Conservation (phyloP, 192 early-diverging fungal species). For the Fimicolochytrium jonesii region DNA sequence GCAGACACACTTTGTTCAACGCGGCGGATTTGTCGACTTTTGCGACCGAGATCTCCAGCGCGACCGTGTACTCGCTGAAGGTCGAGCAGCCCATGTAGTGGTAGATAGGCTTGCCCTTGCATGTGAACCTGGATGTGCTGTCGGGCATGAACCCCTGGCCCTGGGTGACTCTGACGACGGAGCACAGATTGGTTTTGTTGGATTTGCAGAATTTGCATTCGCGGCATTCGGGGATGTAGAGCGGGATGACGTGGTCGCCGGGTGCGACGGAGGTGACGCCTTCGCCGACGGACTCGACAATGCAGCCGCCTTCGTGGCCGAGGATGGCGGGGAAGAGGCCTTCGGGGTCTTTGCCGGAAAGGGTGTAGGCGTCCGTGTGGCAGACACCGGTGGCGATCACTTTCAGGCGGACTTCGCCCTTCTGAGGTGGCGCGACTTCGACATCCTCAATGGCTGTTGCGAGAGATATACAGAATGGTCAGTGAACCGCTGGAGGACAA, state of each 20-base stretch:
- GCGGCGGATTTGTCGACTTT: conserved; percentile 76
- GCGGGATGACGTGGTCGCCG: conserved; percentile 96
- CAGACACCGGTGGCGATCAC: conserved; percentile 80
- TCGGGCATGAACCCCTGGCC: conserved; percentile 96
- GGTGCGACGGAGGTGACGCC: conserved; percentile 80
- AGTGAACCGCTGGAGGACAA: not conserved
- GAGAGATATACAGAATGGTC: conserved; percentile 1
- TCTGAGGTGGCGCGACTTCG: conserved; percentile 89
- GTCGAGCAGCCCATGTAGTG: conserved; percentile 95
- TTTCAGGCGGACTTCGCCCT: conserved; percentile 91
- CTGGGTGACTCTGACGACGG: conserved; percentile 85
- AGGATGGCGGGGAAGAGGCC: conserved; percentile 90
- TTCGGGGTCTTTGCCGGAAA: conserved; percentile 70
- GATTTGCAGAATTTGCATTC: conserved; percentile 97
- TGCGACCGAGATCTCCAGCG: conserved; percentile 84
- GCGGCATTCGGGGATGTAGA: conserved; percentile 75
- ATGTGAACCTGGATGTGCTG: conserved; percentile 82
- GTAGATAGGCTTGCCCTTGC: conserved; percentile 81
- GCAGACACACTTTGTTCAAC: conserved; percentile 81
- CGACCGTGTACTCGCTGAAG: conserved; percentile 94
- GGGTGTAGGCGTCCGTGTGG: conserved; percentile 96
- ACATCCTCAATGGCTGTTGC: conserved; percentile 80
- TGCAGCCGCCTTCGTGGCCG: conserved; percentile 91
- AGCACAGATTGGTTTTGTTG: conserved; percentile 97
- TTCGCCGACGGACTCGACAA: conserved; percentile 95